phyloP scores from a whole-genome alignment of 2,329 filamentous ascomycete species.

The Raffaelea ambrosiae region DNA sequence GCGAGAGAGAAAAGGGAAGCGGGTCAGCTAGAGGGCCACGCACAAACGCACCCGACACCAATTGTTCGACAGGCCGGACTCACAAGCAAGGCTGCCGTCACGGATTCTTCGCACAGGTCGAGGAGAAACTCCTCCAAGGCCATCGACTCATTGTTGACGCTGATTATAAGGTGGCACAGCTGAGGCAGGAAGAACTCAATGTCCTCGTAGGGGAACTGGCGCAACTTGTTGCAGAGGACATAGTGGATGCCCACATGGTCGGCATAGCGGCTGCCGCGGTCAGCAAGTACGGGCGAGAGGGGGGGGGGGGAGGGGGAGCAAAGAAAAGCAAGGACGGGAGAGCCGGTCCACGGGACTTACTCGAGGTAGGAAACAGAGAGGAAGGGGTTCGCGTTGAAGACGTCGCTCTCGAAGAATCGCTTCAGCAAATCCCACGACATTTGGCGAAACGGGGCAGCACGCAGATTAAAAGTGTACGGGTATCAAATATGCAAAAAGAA shows the following conservation, averaged over 20 bases:
- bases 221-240: constrained; percentile 79
- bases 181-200: constrained; percentile 89
- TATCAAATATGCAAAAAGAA: neutral
- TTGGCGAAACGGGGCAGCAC: constrained; percentile 6
- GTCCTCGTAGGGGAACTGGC: constrained; percentile 82
- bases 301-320: no score
- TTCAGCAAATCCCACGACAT: constrained; percentile 84
- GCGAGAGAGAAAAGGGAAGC: neutral
- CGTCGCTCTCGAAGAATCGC: constrained; percentile 86
- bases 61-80: constrained; percentile 21
- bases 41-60: no score
- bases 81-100: constrained; percentile 75
- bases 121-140: constrained; percentile 80
- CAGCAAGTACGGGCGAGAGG: constrained; percentile 2
- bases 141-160: constrained; percentile 86
- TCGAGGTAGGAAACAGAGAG: constrained; percentile 82
- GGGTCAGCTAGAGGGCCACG: constrained; percentile 4
- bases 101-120: constrained; percentile 79
- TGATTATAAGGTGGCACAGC: constrained; percentile 81
- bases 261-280: constrained; percentile 62
- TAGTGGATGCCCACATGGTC: constrained; percentile 87
- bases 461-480: neutral
- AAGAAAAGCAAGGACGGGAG: neutral
- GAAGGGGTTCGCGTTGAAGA: constrained; percentile 87
- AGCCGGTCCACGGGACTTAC: constrained; percentile 39